A percentile compares a stretch with the other conserved stretches of the same genome.
These are phyloP conservation scores for Pisolithus marmoratus DNA, from an alignment of 768 basidiomycete genomes.

Conservation along the genomic window DNA sequence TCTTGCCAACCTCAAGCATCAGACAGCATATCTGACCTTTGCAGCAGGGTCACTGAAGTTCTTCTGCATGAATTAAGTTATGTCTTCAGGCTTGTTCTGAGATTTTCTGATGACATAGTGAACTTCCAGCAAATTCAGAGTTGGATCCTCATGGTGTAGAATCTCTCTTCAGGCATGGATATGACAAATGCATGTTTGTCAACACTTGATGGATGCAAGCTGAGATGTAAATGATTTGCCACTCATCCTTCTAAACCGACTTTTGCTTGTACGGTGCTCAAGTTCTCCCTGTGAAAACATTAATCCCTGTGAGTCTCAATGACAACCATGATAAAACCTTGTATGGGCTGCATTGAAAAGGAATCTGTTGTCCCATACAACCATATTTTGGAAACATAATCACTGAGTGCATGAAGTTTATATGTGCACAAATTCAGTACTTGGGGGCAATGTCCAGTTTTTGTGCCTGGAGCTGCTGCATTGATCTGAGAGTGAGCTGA, in stretches of 20 bases:
- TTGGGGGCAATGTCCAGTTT: background rate
- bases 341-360: conserved; percentile 29
- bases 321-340: background rate
- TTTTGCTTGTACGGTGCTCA: too few species aligned
- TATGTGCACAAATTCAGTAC: conserved; percentile 18
- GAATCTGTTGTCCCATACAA: too few species aligned
- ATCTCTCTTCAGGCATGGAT: conserved; percentile 11
- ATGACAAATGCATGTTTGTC: conserved; percentile 1
- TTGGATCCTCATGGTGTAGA: too few species aligned
- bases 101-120: conserved; percentile 1
- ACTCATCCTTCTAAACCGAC: background rate
- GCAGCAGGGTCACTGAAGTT: background rate
- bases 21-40: background rate
- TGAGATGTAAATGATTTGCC: conserved; percentile 2
- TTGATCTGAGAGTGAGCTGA: background rate
- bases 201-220: conserved; percentile 2
- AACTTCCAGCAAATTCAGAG: background rate
- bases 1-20: too few species aligned
- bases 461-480: background rate
- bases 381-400: too few species aligned
- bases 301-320: background rate
- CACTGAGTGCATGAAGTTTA: conserved; percentile 32
- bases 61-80: background rate
- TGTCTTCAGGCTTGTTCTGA: conserved; percentile 4
- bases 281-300: conserved; percentile 6